Evolutionary conservation across 345 rosid genomes (phyloP), one percentile per base, ranked within the genome.

Genomic region (Anacardium occidentale): DNA sequence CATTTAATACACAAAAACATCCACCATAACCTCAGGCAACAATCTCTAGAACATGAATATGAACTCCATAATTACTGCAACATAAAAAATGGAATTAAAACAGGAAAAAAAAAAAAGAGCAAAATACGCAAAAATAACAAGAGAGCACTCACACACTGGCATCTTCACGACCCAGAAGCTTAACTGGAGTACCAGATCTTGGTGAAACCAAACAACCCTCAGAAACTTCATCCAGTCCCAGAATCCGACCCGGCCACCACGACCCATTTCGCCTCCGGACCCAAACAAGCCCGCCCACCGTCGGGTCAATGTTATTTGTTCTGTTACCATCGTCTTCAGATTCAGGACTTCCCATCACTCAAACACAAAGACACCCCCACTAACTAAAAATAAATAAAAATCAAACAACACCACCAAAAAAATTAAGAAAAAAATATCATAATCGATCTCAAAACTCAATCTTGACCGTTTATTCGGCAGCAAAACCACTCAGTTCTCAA

Each of bases 231-330:
- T 93, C 89, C 13, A 80, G 80, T 59, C 87, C 81, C 84, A 96
- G 76, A 75, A 88, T 90, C 82, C 88, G 90, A 60, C 97, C 99
- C 0, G 99, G 99, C 99, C 99, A 96, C 99, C 99, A 96, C 12
- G 99, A 91, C 37, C 98, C 98, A 78, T 96, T 96, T 76, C 99
- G 82, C 55, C 98, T 89, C 15, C 97, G 92, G 58, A 96, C 98
- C 99, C 99, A 96, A 34, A 96, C 99, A 81, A 96, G 82, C 62
- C 93, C 85, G 17, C 99, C 99, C 47, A 96, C 92, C 7, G 96
- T 86, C 25, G 86, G 85, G 78, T 96, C 93, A 82, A 93, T 87
- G 74, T 80, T 87, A 83, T 78, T 80, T 1, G 47, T 44, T 48
- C 66, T 71, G 47, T 50, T 71, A 11, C 74, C 59, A 75, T 72